Base-by-base conservation (phyloP, 805 yeast species). In the Hanseniaspora mollemarum region DNA sequence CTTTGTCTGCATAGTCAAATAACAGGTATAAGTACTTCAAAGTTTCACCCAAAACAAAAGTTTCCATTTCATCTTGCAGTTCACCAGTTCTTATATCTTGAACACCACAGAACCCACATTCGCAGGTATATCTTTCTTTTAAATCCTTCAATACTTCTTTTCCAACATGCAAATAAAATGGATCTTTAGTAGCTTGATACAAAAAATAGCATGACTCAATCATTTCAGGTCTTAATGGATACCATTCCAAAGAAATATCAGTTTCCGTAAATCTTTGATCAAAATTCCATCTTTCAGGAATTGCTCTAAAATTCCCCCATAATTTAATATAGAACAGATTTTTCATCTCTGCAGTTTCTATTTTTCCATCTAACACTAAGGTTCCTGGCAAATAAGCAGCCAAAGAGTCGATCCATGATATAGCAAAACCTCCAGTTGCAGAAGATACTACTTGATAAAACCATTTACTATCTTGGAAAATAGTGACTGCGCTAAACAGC, bases 301-400 rank as follows among this genome's bases (percentile, higher is more conserved):
- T 76, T 51, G 80, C 82, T 12, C 82, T 87, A 62, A 75, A 88
- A 15, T 73, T 69, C 62, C 81, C 74, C 96, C 96, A 88, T 3
- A 87, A 62, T 58, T 87, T 87, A 58, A 79, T 66, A 59, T 70
- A 86, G 13, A 81, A 69, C 44, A 75, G 54, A 64, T 87, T 90
- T 19, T 76, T 68, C 21, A 67, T 62, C 0, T 76, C 68, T 0
- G 95, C 94, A 57, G 77, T 81, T 3, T 69, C 62, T 0, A 88
- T 54, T 52, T 83, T 81, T 0, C 96, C 96, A 2, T 79, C 78
- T 3, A 88, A 64, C 0, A 83, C 94, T 59, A 81, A 81, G 19
- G 88, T 63, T 0, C 96, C 95, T 0, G 95, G 82, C 75, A 86
- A 87, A 63, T 88, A 88, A 0, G 95, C 96, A 43, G 87, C 73